A percentile compares a stretch with the other conserved stretches of the same genome.
Conservation (phyloP, 108 stramenopile genomes). For the Ochromonas danica region DNA sequence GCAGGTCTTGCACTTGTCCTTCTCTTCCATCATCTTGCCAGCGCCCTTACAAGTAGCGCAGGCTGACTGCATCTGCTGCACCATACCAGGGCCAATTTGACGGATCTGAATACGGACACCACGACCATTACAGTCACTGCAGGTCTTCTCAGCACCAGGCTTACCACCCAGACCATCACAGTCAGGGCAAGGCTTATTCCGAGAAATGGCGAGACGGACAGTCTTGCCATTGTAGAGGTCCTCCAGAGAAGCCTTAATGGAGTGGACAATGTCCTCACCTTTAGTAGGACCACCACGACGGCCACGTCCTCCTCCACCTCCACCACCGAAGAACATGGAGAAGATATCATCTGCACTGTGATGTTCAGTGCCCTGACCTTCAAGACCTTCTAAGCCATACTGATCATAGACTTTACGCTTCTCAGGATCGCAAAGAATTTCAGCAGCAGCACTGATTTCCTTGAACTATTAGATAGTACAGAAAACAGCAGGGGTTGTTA, state of each 20-base stretch:
- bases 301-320: slow-evolving; percentile 50
- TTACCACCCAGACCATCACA: slow-evolving; percentile 72
- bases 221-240: slow-evolving; percentile 98
- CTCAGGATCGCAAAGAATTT: slow-evolving; percentile 80
- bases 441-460: slow-evolving; percentile 92
- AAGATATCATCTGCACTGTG: slow-evolving; percentile 67
- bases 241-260: slow-evolving; percentile 86
- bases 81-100: slow-evolving; percentile 94
- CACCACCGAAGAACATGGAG: slow-evolving; percentile 91
- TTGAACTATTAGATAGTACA: slow-evolving; percentile 62
- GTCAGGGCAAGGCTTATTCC: slow-evolving; percentile 63
- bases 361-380: slow-evolving; percentile 60
- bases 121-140: slow-evolving; percentile 71
- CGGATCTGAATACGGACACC: slow-evolving; percentile 73
- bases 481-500: too few species aligned
- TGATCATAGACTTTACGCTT: slow-evolving; percentile 88
- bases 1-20: slow-evolving; percentile 55
- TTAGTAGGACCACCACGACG: slow-evolving; percentile 61
- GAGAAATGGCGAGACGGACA: slow-evolving; percentile 85
- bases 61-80: slow-evolving; percentile 82
- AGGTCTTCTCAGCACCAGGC: slow-evolving; percentile 56
- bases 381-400: slow-evolving; percentile 89
- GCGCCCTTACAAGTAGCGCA: slow-evolving; percentile 75
- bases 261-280: slow-evolving; percentile 88
- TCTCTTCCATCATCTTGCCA: slow-evolving; percentile 67